These are phyloP conservation scores for Claviceps sp. DNA, from an alignment of 2,329 filamentous ascomycete genomes.

Conservation along the genomic window DNA sequence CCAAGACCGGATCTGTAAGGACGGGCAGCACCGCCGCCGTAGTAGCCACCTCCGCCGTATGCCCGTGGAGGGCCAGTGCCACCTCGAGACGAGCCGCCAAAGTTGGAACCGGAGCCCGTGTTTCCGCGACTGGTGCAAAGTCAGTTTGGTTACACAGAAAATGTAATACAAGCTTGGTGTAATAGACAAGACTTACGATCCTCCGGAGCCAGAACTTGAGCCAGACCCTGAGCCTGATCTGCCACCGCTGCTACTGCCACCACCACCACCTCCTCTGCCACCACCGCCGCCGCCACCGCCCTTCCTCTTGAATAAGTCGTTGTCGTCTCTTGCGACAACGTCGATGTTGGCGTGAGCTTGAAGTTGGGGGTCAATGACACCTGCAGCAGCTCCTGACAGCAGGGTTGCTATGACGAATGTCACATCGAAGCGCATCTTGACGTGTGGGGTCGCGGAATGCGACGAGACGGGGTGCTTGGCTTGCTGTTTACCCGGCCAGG, in stretches of 20 bases:
- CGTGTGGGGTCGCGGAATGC: not conserved
- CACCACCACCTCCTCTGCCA: constrained; percentile 26
- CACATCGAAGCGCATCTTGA: constrained; percentile 8
- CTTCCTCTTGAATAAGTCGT: constrained; percentile 45
- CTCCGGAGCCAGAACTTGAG: constrained; percentile 6
- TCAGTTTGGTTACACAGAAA: not conserved
- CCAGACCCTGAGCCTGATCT: constrained; percentile 6
- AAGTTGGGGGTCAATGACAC: constrained; percentile 7
- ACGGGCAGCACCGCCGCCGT: constrained; percentile 47
- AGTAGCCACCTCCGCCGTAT: constrained; percentile 51
- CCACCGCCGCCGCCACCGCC: constrained; percentile 42
- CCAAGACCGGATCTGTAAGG: constrained; percentile 49
- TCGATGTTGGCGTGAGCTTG: constrained; percentile 13
- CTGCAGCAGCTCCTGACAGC: constrained; percentile 5
- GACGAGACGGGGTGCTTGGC: not conserved
- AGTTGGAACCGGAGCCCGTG: constrained; percentile 19
- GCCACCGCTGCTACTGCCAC: constrained; percentile 12
- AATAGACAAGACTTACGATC: constrained; percentile 6
- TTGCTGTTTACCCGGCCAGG: not conserved
- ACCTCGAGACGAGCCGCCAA: constrained; percentile 38
- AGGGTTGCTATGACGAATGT: constrained; percentile 3
- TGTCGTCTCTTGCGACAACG: constrained; percentile 14
- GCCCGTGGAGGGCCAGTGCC: constrained; percentile 43
- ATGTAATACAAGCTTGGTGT: not conserved
- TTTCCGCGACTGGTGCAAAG: constrained; percentile 15